Conservation (phyloP, 495 filamentous ascomycete genomes). For the Trichoderma gamsii region DNA sequence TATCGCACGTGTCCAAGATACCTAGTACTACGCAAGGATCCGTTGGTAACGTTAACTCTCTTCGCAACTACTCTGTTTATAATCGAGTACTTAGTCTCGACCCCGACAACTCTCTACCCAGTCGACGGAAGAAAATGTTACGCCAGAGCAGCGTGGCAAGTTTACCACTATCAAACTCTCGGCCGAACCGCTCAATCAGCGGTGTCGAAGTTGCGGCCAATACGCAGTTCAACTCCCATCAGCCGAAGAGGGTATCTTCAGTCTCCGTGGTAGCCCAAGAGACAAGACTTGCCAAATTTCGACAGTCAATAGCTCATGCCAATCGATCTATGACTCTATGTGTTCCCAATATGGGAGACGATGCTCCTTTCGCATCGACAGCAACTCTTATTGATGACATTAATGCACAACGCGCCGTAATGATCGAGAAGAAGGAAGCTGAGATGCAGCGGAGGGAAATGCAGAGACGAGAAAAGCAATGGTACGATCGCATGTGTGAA, state of each 20-base stretch:
- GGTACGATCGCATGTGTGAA: conserved; percentile 54
- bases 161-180: conserved; percentile 12
- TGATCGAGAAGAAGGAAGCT: conserved; percentile 43
- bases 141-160: conserved; percentile 35
- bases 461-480: conserved; percentile 38
- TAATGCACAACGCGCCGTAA: conserved; percentile 37
- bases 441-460: conserved; percentile 40
- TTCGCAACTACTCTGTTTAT: conserved; percentile 28
- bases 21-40: conserved; percentile 23
- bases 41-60: conserved; percentile 27
- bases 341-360: conserved; percentile 31
- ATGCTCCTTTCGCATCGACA: conserved; percentile 27
- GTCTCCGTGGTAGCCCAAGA: conserved; percentile 46
- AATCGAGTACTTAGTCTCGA: conserved; percentile 22
- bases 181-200: neutral
- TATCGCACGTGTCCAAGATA: conserved; percentile 21
- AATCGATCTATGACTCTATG: conserved; percentile 40
- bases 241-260: conserved; percentile 44
- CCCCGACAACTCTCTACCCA: conserved; percentile 67
- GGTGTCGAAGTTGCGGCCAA: conserved; percentile 24
- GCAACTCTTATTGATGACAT: conserved; percentile 31
- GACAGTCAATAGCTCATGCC: conserved; percentile 63
- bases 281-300: conserved; percentile 62
- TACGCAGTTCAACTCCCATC: conserved; percentile 49
- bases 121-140: conserved; percentile 55